Evolutionary conservation across 1,139 yeast genomes (phyloP).

Genomic region (Geotrichum armillariae): DNA sequence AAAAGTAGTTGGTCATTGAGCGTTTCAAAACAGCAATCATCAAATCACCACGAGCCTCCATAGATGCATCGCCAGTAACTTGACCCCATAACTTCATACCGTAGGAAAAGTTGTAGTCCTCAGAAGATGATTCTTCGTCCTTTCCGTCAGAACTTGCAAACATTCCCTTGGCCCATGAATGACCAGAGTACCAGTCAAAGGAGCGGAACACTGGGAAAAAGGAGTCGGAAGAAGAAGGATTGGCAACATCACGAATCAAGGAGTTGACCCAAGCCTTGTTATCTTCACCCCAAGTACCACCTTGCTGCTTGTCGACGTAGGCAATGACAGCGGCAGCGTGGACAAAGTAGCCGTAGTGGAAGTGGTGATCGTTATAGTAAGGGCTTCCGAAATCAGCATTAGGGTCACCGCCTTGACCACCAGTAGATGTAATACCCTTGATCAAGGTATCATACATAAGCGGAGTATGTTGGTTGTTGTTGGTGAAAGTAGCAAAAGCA

Average conservation of each 20-base stretch:
- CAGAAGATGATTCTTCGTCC: slow-evolving; percentile 74
- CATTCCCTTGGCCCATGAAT: slow-evolving; percentile 81
- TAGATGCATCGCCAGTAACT: slow-evolving; percentile 58
- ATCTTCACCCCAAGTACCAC: slow-evolving; percentile 65
- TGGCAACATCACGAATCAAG: slow-evolving; percentile 69
- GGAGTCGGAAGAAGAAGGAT: slow-evolving; percentile 52
- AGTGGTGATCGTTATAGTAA: slow-evolving; percentile 72
- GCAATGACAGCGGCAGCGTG: slow-evolving; percentile 77
- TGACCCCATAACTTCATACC: slow-evolving; percentile 76
- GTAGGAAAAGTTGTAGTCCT: slow-evolving; percentile 67
- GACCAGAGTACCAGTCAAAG: slow-evolving; percentile 78
- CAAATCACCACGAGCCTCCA: slow-evolving; percentile 68
- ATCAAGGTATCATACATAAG: slow-evolving; percentile 66
- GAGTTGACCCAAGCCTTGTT: slow-evolving; percentile 61
- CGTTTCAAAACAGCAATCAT: slow-evolving; percentile 63
- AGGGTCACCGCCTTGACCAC: slow-evolving; percentile 45
- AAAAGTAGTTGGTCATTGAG: slow-evolving; percentile 62
- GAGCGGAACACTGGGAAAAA: slow-evolving; percentile 69
- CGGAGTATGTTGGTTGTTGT: slow-evolving; percentile 57
- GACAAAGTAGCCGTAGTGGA: slow-evolving; percentile 71
- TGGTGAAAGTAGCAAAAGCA: slow-evolving; percentile 52
- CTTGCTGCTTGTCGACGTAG: slow-evolving; percentile 53
- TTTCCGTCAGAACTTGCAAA: slow-evolving; percentile 68
- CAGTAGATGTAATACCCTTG: slow-evolving; percentile 63
- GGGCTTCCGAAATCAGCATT: slow-evolving; percentile 60